Base-by-base conservation (phyloP, 305 asterid species). In the Fraxinus platypoda region DNA sequence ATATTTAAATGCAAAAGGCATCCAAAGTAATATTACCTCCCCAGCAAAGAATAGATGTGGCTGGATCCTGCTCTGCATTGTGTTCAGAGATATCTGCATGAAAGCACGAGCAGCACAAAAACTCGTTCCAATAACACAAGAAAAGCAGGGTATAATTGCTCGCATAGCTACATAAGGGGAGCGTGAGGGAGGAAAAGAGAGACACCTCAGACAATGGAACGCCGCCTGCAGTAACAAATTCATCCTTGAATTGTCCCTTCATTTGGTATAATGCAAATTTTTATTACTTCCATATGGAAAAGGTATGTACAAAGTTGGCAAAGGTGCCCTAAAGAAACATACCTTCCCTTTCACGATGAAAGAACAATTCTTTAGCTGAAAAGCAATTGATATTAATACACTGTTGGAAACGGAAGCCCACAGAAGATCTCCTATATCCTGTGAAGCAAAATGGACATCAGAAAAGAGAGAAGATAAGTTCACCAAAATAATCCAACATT, bases 181-280 rank as follows among this genome's bases (percentile, higher is more conserved):
- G 62, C 74, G 12, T 59, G 70, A 78, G 43, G 37, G 28, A 82
- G 64, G 25, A 62, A 64, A 79, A 81, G 80, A 89, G 76, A 86
- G 83, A 72, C 76, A 94, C 99, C 97, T 94, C 98, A 19, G 99
- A 88, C 90, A 95, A 89, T n/a, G 98, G 97, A 83, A 95, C 93
- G 54, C 99, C 99, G 82, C 98, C 99, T 57, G 97, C 98, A 62
- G 97, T 93, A 89, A 95, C 98, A 78, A 95, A 95, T 88, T 95
- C 99, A 78, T 94, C 99, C 94, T 94, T 95, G 89, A 94, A 95
- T 89, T 89, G 97, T 84, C 97, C 97, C 98, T 95, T 85, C 80
- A 85, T 80, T 81, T 76, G 74, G 49, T 8, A 79, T 74, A 68
- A 71, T 70, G 4, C 71, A 68, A 6, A 57, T 19, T 71, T 15